Evolutionary conservation across 768 basidiomycete species (phyloP).

Genomic region (Lentinula lateritia): DNA sequence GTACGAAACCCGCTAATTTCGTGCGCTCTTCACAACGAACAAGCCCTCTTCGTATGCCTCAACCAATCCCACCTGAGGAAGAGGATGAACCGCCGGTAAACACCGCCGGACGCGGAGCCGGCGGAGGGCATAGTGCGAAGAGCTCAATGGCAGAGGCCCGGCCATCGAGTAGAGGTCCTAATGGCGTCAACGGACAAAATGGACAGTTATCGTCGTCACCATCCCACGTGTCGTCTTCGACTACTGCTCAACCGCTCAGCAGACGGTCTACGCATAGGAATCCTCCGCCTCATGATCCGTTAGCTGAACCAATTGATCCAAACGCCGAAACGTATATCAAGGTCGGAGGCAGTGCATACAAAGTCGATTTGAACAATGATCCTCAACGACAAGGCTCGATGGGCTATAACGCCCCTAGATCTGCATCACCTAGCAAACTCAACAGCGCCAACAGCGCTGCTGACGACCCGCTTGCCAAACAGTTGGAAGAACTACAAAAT

Average conservation of each 20-base stretch:
- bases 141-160: conserved; percentile 26
- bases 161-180: conserved; percentile 21
- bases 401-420: conserved; percentile 22
- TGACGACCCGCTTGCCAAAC: conserved; percentile 62
- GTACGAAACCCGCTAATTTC: conserved; percentile 3
- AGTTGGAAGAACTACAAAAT: conserved; percentile 56
- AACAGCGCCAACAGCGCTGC: conserved; percentile 17
- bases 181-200: conserved; percentile 21
- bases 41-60: conserved; percentile 1
- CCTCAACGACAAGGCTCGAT: conserved; percentile 37
- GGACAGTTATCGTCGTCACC: conserved; percentile 11
- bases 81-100: conserved; percentile 50
- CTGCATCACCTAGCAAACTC: conserved; percentile 23
- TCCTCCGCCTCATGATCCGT: conserved; percentile 32
- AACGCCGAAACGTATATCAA: conserved; percentile 63
- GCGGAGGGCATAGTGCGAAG: conserved; percentile 36
- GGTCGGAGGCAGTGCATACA: conserved; percentile 63
- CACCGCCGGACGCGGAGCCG: conserved; percentile 69
- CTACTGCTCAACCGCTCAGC: conserved; percentile 18
- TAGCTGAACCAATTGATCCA: conserved; percentile 59
- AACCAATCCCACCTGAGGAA: conserved; percentile 17
- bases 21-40: conserved; percentile 2
- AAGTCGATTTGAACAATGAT: conserved; percentile 58
- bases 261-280: conserved; percentile 17
- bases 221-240: conserved; percentile 3